These are phyloP conservation scores for Mycena rosella DNA, from an alignment of 768 basidiomycete genomes.

Conservation along the genomic window DNA sequence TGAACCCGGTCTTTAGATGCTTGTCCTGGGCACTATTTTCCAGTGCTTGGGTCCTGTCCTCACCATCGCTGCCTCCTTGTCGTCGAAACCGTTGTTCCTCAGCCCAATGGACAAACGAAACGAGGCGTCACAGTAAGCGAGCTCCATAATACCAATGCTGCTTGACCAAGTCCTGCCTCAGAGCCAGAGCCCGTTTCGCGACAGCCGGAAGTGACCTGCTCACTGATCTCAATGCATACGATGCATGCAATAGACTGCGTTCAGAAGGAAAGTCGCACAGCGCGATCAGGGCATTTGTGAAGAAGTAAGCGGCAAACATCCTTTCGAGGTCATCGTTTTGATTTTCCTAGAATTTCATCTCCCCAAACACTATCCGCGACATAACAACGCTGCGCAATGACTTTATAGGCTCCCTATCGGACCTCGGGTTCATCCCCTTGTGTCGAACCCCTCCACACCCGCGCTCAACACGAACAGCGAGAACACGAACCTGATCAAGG, in stretches of 20 bases:
- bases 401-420: constrained; percentile 75
- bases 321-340: background rate
- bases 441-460: constrained; percentile 59
- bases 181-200: constrained; percentile 79
- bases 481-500: constrained; percentile 84
- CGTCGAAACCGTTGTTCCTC: constrained; percentile 89
- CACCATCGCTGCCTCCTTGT: constrained; percentile 85
- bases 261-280: constrained; percentile 61
- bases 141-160: background rate
- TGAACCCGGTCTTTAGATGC: constrained; percentile 67
- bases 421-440: constrained; percentile 76
- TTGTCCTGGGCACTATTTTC: constrained; percentile 87
- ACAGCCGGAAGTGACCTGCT: constrained; percentile 85
- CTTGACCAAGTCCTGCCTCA: constrained; percentile 44
- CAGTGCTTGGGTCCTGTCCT: constrained; percentile 85
- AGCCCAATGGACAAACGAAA: constrained; percentile 88
- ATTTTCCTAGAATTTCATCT: constrained; percentile 82
- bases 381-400: constrained; percentile 83
- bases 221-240: constrained; percentile 84
- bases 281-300: constrained; percentile 75
- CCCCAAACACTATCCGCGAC: constrained; percentile 77
- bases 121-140: constrained; percentile 74
- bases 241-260: constrained; percentile 67
- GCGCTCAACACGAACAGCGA: constrained; percentile 73
- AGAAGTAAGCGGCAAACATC: constrained; percentile 56